These are phyloP conservation scores for Earliella scabrosa DNA, from an alignment of 1,284 basidiomycete species.

Conservation along the genomic window DNA sequence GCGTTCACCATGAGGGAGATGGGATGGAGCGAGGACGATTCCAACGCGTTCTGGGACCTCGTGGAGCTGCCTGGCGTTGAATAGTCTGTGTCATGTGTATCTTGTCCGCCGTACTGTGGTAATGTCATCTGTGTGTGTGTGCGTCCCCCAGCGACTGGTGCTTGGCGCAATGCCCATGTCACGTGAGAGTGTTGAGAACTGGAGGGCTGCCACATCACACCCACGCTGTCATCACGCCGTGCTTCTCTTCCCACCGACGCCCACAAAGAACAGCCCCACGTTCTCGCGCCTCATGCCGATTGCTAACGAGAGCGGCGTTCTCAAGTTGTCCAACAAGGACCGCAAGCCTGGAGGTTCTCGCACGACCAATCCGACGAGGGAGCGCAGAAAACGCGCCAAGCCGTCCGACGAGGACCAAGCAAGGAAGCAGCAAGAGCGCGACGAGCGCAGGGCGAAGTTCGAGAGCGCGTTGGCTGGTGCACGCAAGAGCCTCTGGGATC, in stretches of 20 bases:
- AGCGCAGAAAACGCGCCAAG: neutral
- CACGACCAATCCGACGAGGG: neutral
- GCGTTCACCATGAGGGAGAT: neutral
- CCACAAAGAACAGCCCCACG: too few species aligned
- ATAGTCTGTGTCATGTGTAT: too few species aligned
- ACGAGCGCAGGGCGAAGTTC: neutral
- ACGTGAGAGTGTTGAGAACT: too few species aligned
- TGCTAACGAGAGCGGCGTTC: neutral
- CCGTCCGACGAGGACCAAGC: neutral
- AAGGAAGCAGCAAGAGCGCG: neutral
- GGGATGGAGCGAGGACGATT: neutral
- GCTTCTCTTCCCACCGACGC: too few species aligned
- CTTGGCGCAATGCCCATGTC: too few species aligned
- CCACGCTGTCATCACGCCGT: too few species aligned
- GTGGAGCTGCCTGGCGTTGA: too few species aligned
- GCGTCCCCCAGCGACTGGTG: too few species aligned
- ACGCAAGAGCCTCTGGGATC: neutral
- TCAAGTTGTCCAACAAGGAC: neutral
- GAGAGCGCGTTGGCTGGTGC: neutral
- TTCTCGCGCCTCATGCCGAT: neutral
- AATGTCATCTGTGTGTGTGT: too few species aligned
- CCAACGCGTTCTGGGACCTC: neutral
- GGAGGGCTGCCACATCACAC: too few species aligned
- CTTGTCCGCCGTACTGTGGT: too few species aligned
- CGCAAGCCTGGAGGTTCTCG: neutral